These are phyloP conservation scores for Dictyostelium capitatum DNA, from an alignment of 78 protist genomes.

Conservation along the genomic window DNA sequence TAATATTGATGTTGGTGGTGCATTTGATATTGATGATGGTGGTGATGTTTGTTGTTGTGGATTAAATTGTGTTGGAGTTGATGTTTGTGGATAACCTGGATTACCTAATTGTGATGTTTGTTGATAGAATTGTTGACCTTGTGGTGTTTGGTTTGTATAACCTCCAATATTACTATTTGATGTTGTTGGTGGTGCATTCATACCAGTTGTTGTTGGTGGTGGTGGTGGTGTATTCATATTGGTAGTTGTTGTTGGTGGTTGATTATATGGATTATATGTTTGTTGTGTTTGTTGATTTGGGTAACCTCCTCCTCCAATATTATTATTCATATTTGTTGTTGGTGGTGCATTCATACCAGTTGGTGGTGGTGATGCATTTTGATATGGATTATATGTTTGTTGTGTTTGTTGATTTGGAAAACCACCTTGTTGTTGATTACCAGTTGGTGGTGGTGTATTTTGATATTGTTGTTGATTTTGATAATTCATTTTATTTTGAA, in stretches of 20 bases:
- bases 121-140: constrained; percentile 25
- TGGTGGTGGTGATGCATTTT: neutral
- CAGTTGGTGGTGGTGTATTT: neutral
- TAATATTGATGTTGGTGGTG: neutral
- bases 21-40: constrained; percentile 2
- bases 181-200: neutral
- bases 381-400: constrained; percentile 26
- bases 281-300: neutral
- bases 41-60: constrained; percentile 3
- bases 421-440: constrained; percentile 26
- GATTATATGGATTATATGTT: neutral
- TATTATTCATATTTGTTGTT: too few species aligned
- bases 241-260: neutral
- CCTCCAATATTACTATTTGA: neutral
- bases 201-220: neutral
- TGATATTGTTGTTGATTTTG: constrained; percentile 13
- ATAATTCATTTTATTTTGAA: neutral
- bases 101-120: constrained; percentile 18
- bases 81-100: neutral
- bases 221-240: neutral
- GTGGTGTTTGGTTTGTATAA: neutral
- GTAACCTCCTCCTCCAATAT: neutral
- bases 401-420: neutral
- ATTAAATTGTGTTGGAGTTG: neutral
- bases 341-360: neutral